Percentiles rank a stretch among this genome's conserved stretches.
phyloP scores from a whole-genome alignment of 176 grass and related monocot species.

The Bothriochloa decipiens region DNA sequence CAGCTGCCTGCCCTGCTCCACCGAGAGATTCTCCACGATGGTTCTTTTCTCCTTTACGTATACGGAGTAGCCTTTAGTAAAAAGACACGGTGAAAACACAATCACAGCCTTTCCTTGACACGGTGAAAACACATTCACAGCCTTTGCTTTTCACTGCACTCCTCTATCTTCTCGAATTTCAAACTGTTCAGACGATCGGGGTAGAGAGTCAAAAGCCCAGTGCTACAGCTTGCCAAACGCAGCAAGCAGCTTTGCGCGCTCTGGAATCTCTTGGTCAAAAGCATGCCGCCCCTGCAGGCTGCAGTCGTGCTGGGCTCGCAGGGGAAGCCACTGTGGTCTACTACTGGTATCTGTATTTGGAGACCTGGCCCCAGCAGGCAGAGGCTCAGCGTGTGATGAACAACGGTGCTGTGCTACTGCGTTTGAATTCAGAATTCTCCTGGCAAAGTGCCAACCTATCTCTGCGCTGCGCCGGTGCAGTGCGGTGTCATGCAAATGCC shows the following conservation, averaged over 20 bases:
- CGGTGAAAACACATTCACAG: neutral
- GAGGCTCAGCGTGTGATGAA: too few relatives aligned
- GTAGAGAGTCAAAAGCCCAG: slow-evolving; percentile 17
- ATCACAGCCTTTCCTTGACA: neutral
- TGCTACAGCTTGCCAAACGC: slow-evolving; percentile 7
- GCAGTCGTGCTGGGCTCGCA: neutral
- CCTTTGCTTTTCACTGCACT: neutral
- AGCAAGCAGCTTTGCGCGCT: slow-evolving; percentile 26
- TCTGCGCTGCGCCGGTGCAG: neutral
- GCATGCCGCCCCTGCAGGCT: neutral
- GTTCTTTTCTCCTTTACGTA: neutral
- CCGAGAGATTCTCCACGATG: slow-evolving; percentile 46
- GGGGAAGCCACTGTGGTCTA: neutral
- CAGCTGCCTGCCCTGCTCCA: neutral
- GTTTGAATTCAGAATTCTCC: neutral
- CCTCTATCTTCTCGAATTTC: neutral
- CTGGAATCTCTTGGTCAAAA: slow-evolving; percentile 47
- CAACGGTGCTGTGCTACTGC: neutral
- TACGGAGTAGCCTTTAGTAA: neutral
- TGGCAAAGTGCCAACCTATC: neutral
- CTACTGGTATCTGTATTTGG: neutral
- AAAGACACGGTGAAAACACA: neutral
- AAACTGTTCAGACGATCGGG: neutral
- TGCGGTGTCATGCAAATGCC: neutral
- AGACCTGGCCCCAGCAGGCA: neutral